Evolutionary conservation across 805 yeast genomes (phyloP).

Genomic region (Schwanniomyces occidentalis): DNA sequence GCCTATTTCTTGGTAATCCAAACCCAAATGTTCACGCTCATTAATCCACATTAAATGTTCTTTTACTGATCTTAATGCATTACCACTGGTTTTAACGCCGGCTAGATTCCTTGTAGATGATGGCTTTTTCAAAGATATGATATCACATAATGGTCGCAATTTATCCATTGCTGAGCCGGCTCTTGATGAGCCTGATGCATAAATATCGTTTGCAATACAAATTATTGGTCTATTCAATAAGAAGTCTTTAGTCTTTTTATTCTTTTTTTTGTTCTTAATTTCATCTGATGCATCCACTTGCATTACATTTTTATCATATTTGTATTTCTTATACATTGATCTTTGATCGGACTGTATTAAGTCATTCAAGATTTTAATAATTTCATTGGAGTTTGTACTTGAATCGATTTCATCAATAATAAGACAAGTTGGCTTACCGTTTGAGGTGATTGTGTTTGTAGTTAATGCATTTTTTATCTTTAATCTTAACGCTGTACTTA

Average conservation of each 20-base stretch:
- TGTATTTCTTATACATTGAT: slow-evolving; percentile 34
- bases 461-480: slow-evolving; percentile 57
- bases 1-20: slow-evolving; percentile 53
- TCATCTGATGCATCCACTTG: slow-evolving; percentile 18
- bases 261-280: slow-evolving; percentile 19
- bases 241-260: slow-evolving; percentile 37
- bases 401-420: slow-evolving; percentile 86
- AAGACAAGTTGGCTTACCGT: slow-evolving; percentile 76
- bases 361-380: slow-evolving; percentile 54
- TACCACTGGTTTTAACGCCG: slow-evolving; percentile 40
- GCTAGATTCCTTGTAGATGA: slow-evolving; percentile 44
- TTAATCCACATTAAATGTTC: slow-evolving; percentile 50
- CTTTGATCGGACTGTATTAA: slow-evolving; percentile 57
- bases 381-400: slow-evolving; percentile 35
- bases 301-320: slow-evolving; percentile 2
- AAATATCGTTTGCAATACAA: slow-evolving; percentile 88
- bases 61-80: slow-evolving; percentile 36
- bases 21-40: slow-evolving; percentile 49
- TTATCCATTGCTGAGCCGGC: slow-evolving; percentile 63
- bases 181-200: slow-evolving; percentile 41
- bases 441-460: slow-evolving; percentile 55
- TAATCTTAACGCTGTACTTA: slow-evolving; percentile 31
- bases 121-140: slow-evolving; percentile 65
- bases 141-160: slow-evolving; percentile 71
- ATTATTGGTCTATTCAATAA: slow-evolving; percentile 77